phyloP scores from a whole-genome alignment of 768 basidiomycete genomes.

The Baorangia bicolor region DNA sequence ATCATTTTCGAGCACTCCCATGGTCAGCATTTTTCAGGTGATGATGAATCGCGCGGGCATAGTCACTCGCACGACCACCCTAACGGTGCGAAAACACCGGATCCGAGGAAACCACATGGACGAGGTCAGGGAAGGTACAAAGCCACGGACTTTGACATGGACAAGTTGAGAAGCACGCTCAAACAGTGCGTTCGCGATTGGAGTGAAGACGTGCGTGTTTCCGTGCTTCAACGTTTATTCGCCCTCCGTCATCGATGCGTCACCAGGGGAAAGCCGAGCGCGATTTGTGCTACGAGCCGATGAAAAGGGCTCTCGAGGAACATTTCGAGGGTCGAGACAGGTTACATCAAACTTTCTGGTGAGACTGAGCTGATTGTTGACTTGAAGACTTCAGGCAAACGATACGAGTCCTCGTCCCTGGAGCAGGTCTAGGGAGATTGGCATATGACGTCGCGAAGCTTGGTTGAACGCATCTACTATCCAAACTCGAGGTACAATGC shows the following conservation, averaged over 20 bases:
- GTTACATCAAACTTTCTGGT: slow-evolving; percentile 22
- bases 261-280: slow-evolving; percentile 73
- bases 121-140: slow-evolving; percentile 34
- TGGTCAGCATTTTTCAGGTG: slow-evolving; percentile 11
- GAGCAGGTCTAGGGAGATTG: slow-evolving; percentile 84
- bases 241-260: not conserved
- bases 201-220: slow-evolving; percentile 67
- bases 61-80: slow-evolving; percentile 34
- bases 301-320: slow-evolving; percentile 68
- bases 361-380: not conserved
- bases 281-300: slow-evolving; percentile 76
- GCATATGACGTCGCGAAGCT: slow-evolving; percentile 84
- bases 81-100: slow-evolving; percentile 4
- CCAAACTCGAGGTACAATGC: not conserved
- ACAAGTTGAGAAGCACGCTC: slow-evolving; percentile 87
- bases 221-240: not conserved
- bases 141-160: slow-evolving; percentile 76
- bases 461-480: slow-evolving; percentile 44
- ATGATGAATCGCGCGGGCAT: slow-evolving; percentile 36
- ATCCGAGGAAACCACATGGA: slow-evolving; percentile 10
- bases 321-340: slow-evolving; percentile 58
- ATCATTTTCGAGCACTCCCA: slow-evolving; percentile 15
- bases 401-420: slow-evolving; percentile 82
- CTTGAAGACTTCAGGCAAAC: slow-evolving; percentile 37
- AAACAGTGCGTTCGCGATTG: slow-evolving; percentile 95